Percentiles rank a stretch among this genome's conserved stretches.
phyloP scores from a whole-genome alignment of 352 stramenopile genomes.

The Phytopythium mirpurense region DNA sequence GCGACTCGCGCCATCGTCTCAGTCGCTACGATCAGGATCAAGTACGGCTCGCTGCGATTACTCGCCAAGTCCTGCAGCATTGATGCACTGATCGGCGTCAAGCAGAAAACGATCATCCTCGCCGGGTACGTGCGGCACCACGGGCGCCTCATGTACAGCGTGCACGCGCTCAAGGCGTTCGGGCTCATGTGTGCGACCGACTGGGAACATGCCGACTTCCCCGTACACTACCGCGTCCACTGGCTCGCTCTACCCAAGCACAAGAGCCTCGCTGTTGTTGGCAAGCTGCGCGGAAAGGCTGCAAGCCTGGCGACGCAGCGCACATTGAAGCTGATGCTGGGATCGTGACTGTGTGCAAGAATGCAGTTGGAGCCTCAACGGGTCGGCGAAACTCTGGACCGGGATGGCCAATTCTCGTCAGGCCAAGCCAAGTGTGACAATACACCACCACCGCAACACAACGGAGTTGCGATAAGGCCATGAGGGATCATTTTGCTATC shows the following conservation, averaged over 20 bases:
- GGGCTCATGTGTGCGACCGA: not conserved
- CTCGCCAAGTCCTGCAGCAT: conserved; percentile 15
- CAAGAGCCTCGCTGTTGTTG: not conserved
- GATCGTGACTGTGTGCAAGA: not conserved
- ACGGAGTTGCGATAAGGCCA: too few species aligned
- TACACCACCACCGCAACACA: too few species aligned
- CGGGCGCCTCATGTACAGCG: not conserved
- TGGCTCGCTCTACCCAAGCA: conserved; percentile 1
- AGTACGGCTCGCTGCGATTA: not conserved
- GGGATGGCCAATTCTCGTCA: too few species aligned
- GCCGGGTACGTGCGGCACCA: conserved; percentile 9
- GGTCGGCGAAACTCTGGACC: too few species aligned
- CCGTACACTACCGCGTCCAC: conserved; percentile 1
- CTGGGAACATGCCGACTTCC: not conserved
- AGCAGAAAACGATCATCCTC: conserved; percentile 17
- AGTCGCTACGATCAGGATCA: not conserved
- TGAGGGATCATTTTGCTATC: too few species aligned
- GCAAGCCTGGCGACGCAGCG: not conserved
- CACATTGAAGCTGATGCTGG: not conserved
- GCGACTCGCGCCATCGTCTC: not conserved
- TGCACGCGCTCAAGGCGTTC: not conserved
- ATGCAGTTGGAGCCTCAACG: too few species aligned
- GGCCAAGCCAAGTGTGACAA: too few species aligned
- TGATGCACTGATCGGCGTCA: conserved; percentile 10
- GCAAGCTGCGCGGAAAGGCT: not conserved